Base-by-base conservation (phyloP, 2,329 filamentous ascomycete species). In the Fusarium vanettenii region DNA sequence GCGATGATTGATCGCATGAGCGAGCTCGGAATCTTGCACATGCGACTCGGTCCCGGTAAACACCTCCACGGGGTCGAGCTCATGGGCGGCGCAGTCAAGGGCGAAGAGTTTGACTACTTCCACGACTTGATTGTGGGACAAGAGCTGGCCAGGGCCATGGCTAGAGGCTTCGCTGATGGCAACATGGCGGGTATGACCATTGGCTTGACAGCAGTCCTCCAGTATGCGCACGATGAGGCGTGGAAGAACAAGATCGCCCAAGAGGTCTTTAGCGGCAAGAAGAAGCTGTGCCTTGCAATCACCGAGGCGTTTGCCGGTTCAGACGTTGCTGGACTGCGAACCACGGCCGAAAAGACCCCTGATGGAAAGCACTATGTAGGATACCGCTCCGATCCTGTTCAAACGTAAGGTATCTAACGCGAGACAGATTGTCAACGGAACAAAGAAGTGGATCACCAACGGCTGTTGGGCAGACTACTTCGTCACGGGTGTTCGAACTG, bases 151-250 rank as follows among this genome's bases (percentile, higher is more conserved):
- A 88, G 95, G 35, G 86, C 90, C 8, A 94, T 93, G 81, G 91
- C 93, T 31, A 86, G 94, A 77, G 95, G 94, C 1, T 97, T 97
- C 84, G 92, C 94, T 82, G 95, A 97, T 81, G 95, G 94, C 5
- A 95, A 95, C 83, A 91, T 97, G 89, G 92, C 94, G 3, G 94
- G 95, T 62, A 95, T 97, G 93, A 92, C 92, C 31, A 97, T 97
- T 75, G 91, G 91, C 43, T 85, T 97, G 73, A 94, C 94, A 1
- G 94, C 94, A 13, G 90, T 97, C 27, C 88, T 95, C 80, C 92
- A 96, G 85, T 97, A 92, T 87, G 90, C 93, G 82, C 90, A 89
- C 61, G 89, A 96, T 78, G 86, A 90, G 66, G 85, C 85, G 48
- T 89, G 94, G 77, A 92, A 92, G 84, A 88, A 92, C 76, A 87